Conservation (phyloP, 2,329 filamentous ascomycete species). For the Phaeosphaeriaceae sp. region DNA sequence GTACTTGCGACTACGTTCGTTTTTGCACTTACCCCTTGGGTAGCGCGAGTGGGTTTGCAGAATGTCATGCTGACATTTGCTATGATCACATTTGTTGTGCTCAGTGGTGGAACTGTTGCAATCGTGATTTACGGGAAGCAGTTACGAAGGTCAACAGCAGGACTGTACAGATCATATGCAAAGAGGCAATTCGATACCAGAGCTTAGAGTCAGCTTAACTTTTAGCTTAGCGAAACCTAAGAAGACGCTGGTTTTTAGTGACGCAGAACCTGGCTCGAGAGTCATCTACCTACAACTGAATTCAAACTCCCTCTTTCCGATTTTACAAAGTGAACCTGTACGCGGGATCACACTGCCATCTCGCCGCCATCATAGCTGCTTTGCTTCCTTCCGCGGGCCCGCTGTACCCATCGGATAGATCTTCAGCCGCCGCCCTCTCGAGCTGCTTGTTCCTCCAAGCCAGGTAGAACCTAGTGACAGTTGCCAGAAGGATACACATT, state of each 20-base stretch:
- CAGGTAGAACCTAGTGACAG: conserved; percentile 9
- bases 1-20: conserved; percentile 54
- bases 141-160: conserved; percentile 4
- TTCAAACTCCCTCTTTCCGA: neutral
- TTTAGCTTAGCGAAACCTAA: too few species aligned
- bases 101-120: conserved; percentile 8
- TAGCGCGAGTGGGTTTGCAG: conserved; percentile 17
- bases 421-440: conserved; percentile 8
- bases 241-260: too few species aligned
- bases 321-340: conserved; percentile 8
- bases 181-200: conserved; percentile 8
- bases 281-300: too few species aligned
- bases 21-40: conserved; percentile 56
- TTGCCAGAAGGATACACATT: conserved; percentile 8
- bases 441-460: conserved; percentile 14
- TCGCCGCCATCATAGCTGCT: conserved; percentile 6
- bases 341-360: conserved; percentile 12
- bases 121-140: conserved; percentile 13
- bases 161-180: conserved; percentile 4
- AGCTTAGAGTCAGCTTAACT: neutral
- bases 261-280: too few species aligned
- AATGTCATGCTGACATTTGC: conserved; percentile 20
- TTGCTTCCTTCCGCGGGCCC: conserved; percentile 3
- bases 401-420: conserved; percentile 5
- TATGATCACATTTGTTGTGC: conserved; percentile 5